These are phyloP conservation scores for Colletotrichum chrysophilum DNA, from an alignment of 2,329 filamentous ascomycete species.

Conservation along the genomic window DNA sequence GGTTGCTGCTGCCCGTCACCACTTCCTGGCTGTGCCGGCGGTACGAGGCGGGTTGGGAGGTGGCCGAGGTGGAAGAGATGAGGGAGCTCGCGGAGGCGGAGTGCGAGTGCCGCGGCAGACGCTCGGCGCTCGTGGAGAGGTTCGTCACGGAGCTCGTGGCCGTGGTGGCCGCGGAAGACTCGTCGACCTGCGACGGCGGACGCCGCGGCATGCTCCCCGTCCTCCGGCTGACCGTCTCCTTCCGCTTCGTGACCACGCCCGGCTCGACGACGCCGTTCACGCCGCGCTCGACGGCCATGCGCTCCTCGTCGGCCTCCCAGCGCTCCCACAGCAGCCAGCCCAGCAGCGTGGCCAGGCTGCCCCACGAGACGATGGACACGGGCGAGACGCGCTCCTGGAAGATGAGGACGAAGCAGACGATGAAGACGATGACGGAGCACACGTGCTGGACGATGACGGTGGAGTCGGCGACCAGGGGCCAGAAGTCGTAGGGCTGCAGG, in stretches of 20 bases:
- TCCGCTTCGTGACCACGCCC: constrained; percentile 29
- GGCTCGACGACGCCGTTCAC: constrained; percentile 40
- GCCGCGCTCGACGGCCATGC: constrained; percentile 22
- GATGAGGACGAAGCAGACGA: constrained; percentile 92
- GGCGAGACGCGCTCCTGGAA: constrained; percentile 87
- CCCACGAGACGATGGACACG: constrained; percentile 85
- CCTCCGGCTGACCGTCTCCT: constrained; percentile 35
- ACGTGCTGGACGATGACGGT: constrained; percentile 98
- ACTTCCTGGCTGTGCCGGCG: constrained; percentile 21
- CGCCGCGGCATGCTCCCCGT: constrained; percentile 40
- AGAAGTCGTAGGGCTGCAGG: constrained; percentile 95
- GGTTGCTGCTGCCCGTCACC: not conserved
- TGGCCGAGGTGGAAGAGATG: constrained; percentile 46
- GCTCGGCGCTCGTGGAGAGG: constrained; percentile 14
- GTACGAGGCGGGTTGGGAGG: constrained; percentile 22
- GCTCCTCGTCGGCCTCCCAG: constrained; percentile 76
- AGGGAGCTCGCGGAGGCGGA: constrained; percentile 62
- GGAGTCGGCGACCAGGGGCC: constrained; percentile 92
- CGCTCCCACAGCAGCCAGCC: constrained; percentile 93
- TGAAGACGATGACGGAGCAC: constrained; percentile 91
- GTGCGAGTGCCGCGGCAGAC: constrained; percentile 48
- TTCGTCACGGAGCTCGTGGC: constrained; percentile 6
- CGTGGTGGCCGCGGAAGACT: not conserved
- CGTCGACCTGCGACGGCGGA: constrained; percentile 24
- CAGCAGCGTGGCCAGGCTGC: constrained; percentile 80